Evolutionary conservation across 108 stramenopile genomes (phyloP).

Genomic region (Fistulifera solaris): DNA sequence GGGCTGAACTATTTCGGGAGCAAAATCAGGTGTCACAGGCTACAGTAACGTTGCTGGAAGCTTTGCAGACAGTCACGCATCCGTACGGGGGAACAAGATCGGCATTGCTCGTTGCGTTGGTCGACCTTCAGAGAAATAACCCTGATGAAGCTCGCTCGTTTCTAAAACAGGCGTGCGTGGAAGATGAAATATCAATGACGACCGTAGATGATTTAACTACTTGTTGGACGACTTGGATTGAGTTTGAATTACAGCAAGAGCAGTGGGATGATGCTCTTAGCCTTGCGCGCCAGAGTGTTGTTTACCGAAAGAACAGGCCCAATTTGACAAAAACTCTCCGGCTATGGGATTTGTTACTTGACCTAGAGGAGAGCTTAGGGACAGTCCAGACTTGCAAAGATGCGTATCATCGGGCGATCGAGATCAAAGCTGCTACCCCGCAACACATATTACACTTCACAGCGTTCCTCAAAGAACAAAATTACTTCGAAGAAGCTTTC

Average conservation of each 20-base stretch:
- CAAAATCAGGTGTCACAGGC: constrained; percentile 31
- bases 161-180: constrained; percentile 60
- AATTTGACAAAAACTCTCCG: constrained; percentile 58
- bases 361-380: constrained; percentile 95
- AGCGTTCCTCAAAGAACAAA: constrained; percentile 81
- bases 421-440: constrained; percentile 91
- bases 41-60: constrained; percentile 63
- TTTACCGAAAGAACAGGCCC: constrained; percentile 18
- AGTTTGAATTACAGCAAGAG: constrained; percentile 89
- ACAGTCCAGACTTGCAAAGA: constrained; percentile 89
- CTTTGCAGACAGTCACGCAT: constrained; percentile 45
- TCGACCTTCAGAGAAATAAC: constrained; percentile 69
- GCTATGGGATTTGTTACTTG: constrained; percentile 91
- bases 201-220: constrained; percentile 89
- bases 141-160: constrained; percentile 59
- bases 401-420: constrained; percentile 88
- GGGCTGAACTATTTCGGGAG: constrained; percentile 71
- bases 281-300: constrained; percentile 50
- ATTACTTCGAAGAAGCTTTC: constrained; percentile 96
- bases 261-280: constrained; percentile 82
- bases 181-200: constrained; percentile 51
- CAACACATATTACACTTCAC: constrained; percentile 93
- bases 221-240: constrained; percentile 88
- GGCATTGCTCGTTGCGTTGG: constrained; percentile 72
- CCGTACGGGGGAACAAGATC: constrained; percentile 63